Evolutionary conservation across 441 rosid species (phyloP).

Genomic region (Dalechampia spathulata): DNA sequence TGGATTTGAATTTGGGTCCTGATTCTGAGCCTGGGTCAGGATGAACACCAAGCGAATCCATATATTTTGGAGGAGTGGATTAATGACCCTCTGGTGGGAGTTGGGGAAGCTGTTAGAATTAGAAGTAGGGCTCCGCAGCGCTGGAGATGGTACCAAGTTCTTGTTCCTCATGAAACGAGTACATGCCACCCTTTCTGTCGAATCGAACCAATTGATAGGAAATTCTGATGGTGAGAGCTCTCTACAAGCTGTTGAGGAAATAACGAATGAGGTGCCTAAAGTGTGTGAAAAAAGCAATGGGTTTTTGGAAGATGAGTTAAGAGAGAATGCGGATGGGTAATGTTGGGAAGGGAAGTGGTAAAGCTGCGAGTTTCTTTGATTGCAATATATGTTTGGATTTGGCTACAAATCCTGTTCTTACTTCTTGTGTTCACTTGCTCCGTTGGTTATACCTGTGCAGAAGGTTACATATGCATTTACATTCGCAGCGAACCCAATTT

Average conservation of each 20-base stretch:
- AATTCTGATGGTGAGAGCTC: constrained; percentile 37
- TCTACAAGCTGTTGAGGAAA: constrained; percentile 86
- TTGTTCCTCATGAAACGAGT: constrained; percentile 34
- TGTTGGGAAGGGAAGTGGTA: constrained; percentile 45
- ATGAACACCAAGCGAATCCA: constrained; percentile 32
- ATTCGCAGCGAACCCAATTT: constrained; percentile 84
- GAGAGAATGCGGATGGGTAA: constrained; percentile 52
- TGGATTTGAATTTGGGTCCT: constrained; percentile 89
- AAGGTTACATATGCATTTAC: constrained; percentile 68
- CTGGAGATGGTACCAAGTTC: constrained; percentile 53
- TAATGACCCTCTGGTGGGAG: constrained; percentile 38
- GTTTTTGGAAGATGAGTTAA: constrained; percentile 40
- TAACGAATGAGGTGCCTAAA: constrained; percentile 51
- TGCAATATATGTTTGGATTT: constrained; percentile 90
- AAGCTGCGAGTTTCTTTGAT: constrained; percentile 73
- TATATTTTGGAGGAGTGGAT: constrained; percentile 59
- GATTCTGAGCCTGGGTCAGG: constrained; percentile 60
- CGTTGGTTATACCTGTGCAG: constrained; percentile 87
- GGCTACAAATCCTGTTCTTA: constrained; percentile 86
- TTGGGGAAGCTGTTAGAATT: constrained; percentile 53
- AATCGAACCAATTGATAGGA: constrained; percentile 44
- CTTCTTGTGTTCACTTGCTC: constrained; percentile 91
- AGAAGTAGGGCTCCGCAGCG: constrained; percentile 32
- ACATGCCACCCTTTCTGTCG: constrained; percentile 53
- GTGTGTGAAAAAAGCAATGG: constrained; percentile 60